Base-by-base conservation (phyloP, 106 monocot species). In the Chionographis japonica region DNA sequence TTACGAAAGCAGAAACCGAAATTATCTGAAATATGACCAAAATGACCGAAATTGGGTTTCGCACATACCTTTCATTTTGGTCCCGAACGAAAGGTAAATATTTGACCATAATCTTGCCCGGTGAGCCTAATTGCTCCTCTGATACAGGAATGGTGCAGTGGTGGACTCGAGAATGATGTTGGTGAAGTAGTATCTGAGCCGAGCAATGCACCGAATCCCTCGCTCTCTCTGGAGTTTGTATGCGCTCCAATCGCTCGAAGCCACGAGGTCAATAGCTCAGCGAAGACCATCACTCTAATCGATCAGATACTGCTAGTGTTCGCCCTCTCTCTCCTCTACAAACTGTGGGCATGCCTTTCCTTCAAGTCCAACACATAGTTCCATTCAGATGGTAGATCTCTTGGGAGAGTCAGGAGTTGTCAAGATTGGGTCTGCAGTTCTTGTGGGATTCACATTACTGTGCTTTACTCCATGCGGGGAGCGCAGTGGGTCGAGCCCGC, bases 61-160 rank as follows among this genome's bases (percentile, higher is more conserved):
- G 27, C 27, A 27, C 27, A 27, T 27, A 27, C 27, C 27, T 27
- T 27, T 27, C 27, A 1, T 27, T 27, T 0, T 27, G 27, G 27
- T 27, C 27, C 27, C 27, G 27, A 27, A 0, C 27, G 27, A 27
- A 27, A 27, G 1, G 1, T 27, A 27, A 27, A 27, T 27, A 27
- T 27, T 27, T 27, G 4, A 41, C 6, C 13, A 36, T 4, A 15
- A 20, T 59, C 50, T 4, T 4, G 17, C 67, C 17, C 52, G 4
- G 12, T 46, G 8, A 15, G 35, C 40, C 13, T 19, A 52, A 11
- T 35, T 56, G 62, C 51, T 37, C 11, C 46, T 62, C 1, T 41
- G 2, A 62, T 62, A 11, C 86, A 86, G 86, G 82, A 86, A 75
- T 82, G 86, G 86, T 68, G 75, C 66, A 72, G 57, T 37, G 69